Conservation (phyloP, 768 basidiomycete genomes). For the Russula sp. region DNA sequence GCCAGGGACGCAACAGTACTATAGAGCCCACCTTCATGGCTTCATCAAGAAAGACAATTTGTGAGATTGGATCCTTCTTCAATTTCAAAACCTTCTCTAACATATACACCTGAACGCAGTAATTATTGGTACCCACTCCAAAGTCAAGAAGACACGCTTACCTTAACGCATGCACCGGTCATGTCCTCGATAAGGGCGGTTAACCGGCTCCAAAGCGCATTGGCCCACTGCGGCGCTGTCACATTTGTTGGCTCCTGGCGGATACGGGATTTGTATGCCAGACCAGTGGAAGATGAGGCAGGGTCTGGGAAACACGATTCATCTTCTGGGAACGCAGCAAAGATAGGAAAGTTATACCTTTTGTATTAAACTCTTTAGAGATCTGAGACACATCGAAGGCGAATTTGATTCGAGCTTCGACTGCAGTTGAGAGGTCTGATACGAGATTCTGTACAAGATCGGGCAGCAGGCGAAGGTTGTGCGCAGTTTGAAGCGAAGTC, state of each 20-base stretch:
- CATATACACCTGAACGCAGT: slow-evolving; percentile 67
- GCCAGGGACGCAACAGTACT: background rate
- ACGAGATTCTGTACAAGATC: slow-evolving; percentile 76
- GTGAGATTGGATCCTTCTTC: slow-evolving; percentile 78
- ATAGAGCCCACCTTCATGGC: slow-evolving; percentile 72
- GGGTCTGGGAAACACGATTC: slow-evolving; percentile 28
- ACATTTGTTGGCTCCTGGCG: slow-evolving; percentile 86
- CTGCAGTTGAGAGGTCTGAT: slow-evolving; percentile 71
- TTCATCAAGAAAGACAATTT: slow-evolving; percentile 81
- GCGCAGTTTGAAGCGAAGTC: slow-evolving; percentile 91
- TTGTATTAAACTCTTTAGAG: slow-evolving; percentile 75
- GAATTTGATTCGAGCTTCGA: slow-evolving; percentile 71
- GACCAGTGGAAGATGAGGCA: slow-evolving; percentile 29
- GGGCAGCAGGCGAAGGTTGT: slow-evolving; percentile 83
- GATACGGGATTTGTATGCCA: slow-evolving; percentile 78
- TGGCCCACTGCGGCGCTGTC: slow-evolving; percentile 81
- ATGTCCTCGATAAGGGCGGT: slow-evolving; percentile 85
- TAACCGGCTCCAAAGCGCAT: slow-evolving; percentile 74
- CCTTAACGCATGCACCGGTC: slow-evolving; percentile 88
- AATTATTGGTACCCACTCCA: background rate
- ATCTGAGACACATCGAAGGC: slow-evolving; percentile 86
- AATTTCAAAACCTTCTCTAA: slow-evolving; percentile 89
- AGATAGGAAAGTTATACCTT: slow-evolving; percentile 44
- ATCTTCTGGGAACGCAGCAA: background rate
- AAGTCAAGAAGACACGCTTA: slow-evolving; percentile 23